Percentiles rank a stretch among this genome's conserved stretches.
Evolutionary conservation across 371 early-diverging fungal genomes (phyloP).

Genomic region (Dichotomocladium elegans): DNA sequence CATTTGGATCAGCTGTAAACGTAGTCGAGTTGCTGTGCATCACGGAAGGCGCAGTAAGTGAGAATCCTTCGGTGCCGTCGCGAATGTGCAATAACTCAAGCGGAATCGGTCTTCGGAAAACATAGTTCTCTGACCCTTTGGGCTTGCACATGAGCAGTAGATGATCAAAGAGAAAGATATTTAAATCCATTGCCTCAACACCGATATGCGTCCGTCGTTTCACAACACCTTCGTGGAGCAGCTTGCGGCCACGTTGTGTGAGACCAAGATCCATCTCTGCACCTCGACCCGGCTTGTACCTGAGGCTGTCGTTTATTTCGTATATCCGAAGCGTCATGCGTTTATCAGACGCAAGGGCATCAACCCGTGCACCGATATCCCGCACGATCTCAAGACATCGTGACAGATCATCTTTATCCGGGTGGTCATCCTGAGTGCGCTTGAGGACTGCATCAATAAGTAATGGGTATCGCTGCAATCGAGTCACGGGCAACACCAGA

Average conservation of each 20-base stretch:
- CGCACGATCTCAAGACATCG: conserved; percentile 67
- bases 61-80: conserved; percentile 46
- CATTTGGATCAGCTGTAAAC: background rate
- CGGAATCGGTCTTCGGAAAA: conserved; percentile 61
- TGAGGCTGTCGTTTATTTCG: conserved; percentile 33
- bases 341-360: conserved; percentile 21
- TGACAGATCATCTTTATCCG: conserved; percentile 59
- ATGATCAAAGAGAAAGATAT: conserved; percentile 88
- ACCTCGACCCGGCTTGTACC: conserved; percentile 37
- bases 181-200: conserved; percentile 64
- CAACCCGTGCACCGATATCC: conserved; percentile 54
- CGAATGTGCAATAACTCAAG: conserved; percentile 52
- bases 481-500: conserved; percentile 69
- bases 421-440: conserved; percentile 70
- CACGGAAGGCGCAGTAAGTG: conserved; percentile 6
- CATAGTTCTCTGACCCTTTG: conserved; percentile 49
- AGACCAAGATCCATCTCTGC: conserved; percentile 58
- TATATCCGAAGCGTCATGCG: conserved; percentile 28
- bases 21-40: background rate
- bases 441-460: conserved; percentile 82
- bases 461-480: conserved; percentile 85
- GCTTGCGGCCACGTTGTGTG: conserved; percentile 60
- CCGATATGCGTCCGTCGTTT: conserved; percentile 64
- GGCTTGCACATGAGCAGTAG: conserved; percentile 67
- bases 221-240: conserved; percentile 78